These are phyloP conservation scores for Aureoboletus auriporus DNA, from an alignment of 768 basidiomycete genomes.

Conservation along the genomic window DNA sequence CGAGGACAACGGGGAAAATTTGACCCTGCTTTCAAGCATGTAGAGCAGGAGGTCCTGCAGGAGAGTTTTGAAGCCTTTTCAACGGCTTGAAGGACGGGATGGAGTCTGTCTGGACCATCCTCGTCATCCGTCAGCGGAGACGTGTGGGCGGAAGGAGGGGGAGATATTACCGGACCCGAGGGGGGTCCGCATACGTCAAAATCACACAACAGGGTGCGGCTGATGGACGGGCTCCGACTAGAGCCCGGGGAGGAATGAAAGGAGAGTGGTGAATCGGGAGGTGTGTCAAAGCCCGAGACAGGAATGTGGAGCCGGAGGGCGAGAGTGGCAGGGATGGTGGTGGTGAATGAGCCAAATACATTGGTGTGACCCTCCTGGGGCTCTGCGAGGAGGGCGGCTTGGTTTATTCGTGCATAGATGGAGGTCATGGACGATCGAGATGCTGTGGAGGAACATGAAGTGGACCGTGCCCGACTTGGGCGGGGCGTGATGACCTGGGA, in stretches of 20 bases:
- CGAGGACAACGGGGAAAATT: slow-evolving; percentile 62
- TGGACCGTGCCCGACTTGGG: slow-evolving; percentile 16
- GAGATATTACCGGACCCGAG: slow-evolving; percentile 6
- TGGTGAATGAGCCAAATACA: slow-evolving; percentile 38
- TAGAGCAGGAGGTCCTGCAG: slow-evolving; percentile 39
- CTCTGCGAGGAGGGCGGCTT: slow-evolving; percentile 18
- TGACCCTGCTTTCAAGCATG: slow-evolving; percentile 48
- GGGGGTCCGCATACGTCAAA: slow-evolving; percentile 10
- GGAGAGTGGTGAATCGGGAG: slow-evolving; percentile 28
- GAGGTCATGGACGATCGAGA: slow-evolving; percentile 25
- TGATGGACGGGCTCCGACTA: slow-evolving; percentile 37
- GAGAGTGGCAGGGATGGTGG: slow-evolving; percentile 32
- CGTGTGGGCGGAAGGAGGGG: slow-evolving; percentile 9
- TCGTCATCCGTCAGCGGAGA: slow-evolving; percentile 19
- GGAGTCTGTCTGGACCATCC: slow-evolving; percentile 9
- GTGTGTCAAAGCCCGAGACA: slow-evolving; percentile 17
- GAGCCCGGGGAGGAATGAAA: slow-evolving; percentile 12
- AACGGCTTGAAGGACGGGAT: slow-evolving; percentile 48
- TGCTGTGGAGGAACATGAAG: slow-evolving; percentile 17
- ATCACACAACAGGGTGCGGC: slow-evolving; percentile 35
- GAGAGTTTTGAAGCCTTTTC: slow-evolving; percentile 54
- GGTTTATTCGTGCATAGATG: slow-evolving; percentile 22
- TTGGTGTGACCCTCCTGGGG: slow-evolving; percentile 22
- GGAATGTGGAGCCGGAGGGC: slow-evolving; percentile 19
- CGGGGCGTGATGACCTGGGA: neutral